Conservation (phyloP, 768 basidiomycete species). For the Chalciporus piperatus region DNA sequence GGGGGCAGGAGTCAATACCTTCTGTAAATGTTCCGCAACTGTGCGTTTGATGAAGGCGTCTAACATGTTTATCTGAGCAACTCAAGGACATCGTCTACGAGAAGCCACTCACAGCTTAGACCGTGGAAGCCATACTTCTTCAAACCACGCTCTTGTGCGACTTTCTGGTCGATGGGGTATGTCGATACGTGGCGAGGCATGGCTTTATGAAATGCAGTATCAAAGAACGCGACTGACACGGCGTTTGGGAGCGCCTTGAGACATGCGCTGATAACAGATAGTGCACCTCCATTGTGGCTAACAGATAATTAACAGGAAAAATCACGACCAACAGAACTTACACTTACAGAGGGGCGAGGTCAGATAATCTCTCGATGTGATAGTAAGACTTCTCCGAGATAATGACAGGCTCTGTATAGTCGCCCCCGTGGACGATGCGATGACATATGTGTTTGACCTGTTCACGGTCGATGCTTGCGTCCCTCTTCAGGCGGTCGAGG, state of each 20-base stretch:
- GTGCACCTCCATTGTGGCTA: conserved; percentile 63
- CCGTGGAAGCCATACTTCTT: conserved; percentile 95
- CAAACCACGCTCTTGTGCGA: conserved; percentile 63
- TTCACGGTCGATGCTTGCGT: conserved; percentile 40
- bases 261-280: conserved; percentile 60
- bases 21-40: conserved; percentile 57
- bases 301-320: neutral
- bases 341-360: conserved; percentile 76
- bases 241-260: conserved; percentile 62
- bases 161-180: conserved; percentile 69
- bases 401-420: conserved; percentile 65
- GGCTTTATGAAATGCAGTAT: conserved; percentile 80
- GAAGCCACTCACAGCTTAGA: conserved; percentile 51
- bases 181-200: conserved; percentile 75
- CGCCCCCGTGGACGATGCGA: conserved; percentile 86
- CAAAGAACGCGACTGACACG: conserved; percentile 80
- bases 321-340: neutral
- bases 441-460: conserved; percentile 62
- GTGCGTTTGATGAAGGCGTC: conserved; percentile 67
- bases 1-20: conserved; percentile 33
- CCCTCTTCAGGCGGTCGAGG: conserved; percentile 43
- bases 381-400: conserved; percentile 68
- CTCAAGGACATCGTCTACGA: neutral
- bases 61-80: conserved; percentile 22
- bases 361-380: conserved; percentile 71